Evolutionary conservation across 306 rosid species (phyloP), one percentile per base, ranked within the genome.

Genomic region (Prosopis cineraria): DNA sequence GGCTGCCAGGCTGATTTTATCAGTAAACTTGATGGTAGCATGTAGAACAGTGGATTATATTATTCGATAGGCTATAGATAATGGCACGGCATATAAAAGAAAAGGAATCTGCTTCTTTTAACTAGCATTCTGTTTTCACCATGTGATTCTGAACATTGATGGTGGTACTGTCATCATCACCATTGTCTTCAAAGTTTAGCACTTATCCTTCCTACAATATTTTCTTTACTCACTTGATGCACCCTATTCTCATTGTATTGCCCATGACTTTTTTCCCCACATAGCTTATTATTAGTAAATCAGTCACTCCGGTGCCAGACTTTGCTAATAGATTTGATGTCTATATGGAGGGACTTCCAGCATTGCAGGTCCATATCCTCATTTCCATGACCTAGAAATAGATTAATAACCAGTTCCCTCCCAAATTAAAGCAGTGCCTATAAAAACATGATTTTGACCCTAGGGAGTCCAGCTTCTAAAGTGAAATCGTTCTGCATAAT

Each of bases 81-180:
- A 52, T 45, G 52, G 36, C 5, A 67, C 56, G 44, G 33, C n/a
- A 20, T 6, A 72, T 50, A 6, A 36, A 40, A 4, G 20, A 17
- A 34, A 25, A 41, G 17, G 71, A n/a, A 52, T 52, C 55, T 43
- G 48, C 76, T 81, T 11, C 44, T 47, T 30, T 71, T 30, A 33
- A 29, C 7, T 7, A 12, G 40, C 43, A 41, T 30, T 80, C 70
- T 74, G n/a, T 27, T 74, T 68, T 56, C 12, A 74, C 72, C 73
- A 14, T 48, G 68, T 17, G 40, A 25, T 64, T 20, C 45, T 37
- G 2, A 17, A 76, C 40, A 19, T 24, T 64, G 29, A 47, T 36
- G 16, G 33, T 6, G 66, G 34, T 37, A 66, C 55, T 50, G 55
- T 37, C 72, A 48, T 37, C 72, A 48, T 50, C 75, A 33, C 11